Evolutionary conservation across 1,139 yeast genomes (phyloP).

Genomic region (Debaryomyces fabryi): DNA sequence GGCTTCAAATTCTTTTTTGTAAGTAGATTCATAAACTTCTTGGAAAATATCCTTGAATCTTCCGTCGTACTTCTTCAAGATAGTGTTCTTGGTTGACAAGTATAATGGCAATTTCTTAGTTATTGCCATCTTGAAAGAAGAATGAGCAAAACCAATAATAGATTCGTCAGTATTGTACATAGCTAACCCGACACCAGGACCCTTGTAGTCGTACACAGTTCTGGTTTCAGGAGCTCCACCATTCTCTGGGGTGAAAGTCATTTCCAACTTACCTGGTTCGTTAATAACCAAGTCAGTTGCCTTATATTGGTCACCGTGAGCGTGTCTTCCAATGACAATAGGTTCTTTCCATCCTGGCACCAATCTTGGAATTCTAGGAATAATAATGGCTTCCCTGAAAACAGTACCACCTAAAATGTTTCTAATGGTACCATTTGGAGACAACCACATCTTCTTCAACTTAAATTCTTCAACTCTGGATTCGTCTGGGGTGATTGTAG

Average conservation of each 20-base stretch:
- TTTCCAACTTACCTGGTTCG: slow-evolving; percentile 67
- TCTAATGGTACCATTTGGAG: slow-evolving; percentile 85
- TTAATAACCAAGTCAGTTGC: slow-evolving; percentile 75
- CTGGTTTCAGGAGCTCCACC: slow-evolving; percentile 55
- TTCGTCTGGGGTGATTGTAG: slow-evolving; percentile 86
- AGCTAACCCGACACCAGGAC: slow-evolving; percentile 74
- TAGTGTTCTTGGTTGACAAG: slow-evolving; percentile 78
- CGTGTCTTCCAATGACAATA: slow-evolving; percentile 84
- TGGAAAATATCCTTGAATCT: slow-evolving; percentile 80
- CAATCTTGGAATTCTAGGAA: slow-evolving; percentile 73
- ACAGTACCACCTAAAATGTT: slow-evolving; percentile 83
- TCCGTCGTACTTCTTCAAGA: slow-evolving; percentile 80
- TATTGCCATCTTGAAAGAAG: slow-evolving; percentile 75
- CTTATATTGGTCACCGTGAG: slow-evolving; percentile 83
- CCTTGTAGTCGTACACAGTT: slow-evolving; percentile 62
- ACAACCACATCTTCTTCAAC: slow-evolving; percentile 81
- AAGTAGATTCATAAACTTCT: slow-evolving; percentile 59
- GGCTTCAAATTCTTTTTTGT: slow-evolving; percentile 60
- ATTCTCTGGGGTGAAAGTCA: slow-evolving; percentile 63
- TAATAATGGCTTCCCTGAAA: slow-evolving; percentile 80
- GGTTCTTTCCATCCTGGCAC: slow-evolving; percentile 83
- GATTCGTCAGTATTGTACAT: slow-evolving; percentile 86
- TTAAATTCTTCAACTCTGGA: slow-evolving; percentile 75
- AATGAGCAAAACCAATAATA: slow-evolving; percentile 76
- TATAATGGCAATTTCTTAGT: slow-evolving; percentile 66